Evolutionary conservation across 2,329 filamentous ascomycete species (phyloP), one percentile per base, ranked within the genome.

Genomic region (Monilinia aucupariae): DNA sequence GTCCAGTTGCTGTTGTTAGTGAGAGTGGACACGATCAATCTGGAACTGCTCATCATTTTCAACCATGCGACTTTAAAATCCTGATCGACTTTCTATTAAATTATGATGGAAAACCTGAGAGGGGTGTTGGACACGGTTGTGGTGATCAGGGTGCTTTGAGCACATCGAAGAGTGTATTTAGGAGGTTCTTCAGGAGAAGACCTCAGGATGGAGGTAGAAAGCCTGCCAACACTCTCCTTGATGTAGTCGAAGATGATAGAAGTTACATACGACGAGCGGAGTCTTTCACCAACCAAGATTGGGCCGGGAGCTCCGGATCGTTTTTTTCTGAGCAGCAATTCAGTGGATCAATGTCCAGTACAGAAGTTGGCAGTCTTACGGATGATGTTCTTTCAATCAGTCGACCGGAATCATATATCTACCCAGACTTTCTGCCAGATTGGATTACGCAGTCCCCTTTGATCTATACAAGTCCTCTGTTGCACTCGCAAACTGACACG

Each of bases 71-170:
- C 20, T 47, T 58, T 6, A 37, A 41, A 4, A 58, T 58, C 20
- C 13, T 58, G 4, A 58, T 58, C 4, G 41, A 58, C 15, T 58
- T 58, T 4, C 54, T 58, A 9, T 58, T 34, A 6, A 47, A 48
- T n/a, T 58, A 58, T 47, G 54, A 58, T 4, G 54, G 54, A 25
- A 58, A 34, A 2, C 41, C 41, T 4, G 4, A 48, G 7, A 4
- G 7, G 8, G 8, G 25, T 5, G 13, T 47, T 15, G 54, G 54
- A 2, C 54, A 58, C 5, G 54, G n/a, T 47, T 58, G 54, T 9
- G 41, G 54, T 7, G n/a, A 20, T 2, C 4, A 34, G 10, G 10
- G 30, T 13, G 1, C 25, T 25, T 20, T 34, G 8, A 30, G 41
- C 3, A 25, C 8, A 13, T 47, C 4, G 10, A 9, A 47, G n/a